Conservation (phyloP, 495 filamentous ascomycete genomes). For the Daldinia concentrica region DNA sequence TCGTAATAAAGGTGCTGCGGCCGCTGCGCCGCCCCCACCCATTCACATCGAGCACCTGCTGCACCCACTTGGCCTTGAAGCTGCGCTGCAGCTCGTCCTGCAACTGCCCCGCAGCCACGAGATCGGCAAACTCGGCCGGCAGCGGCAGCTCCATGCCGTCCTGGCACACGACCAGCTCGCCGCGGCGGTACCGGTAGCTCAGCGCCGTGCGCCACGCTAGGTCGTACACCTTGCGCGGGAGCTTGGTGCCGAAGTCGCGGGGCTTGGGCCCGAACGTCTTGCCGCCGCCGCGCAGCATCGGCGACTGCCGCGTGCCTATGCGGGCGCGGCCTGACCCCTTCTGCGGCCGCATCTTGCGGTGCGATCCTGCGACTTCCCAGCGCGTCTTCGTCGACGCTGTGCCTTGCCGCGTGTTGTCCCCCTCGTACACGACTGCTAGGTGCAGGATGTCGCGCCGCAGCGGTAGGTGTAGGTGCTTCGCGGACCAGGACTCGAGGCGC, state of each 20-base stretch:
- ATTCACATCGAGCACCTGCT: slow-evolving; percentile 72
- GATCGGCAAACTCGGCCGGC: slow-evolving; percentile 50
- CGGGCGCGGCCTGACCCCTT: slow-evolving; percentile 87
- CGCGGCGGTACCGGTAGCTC: slow-evolving; percentile 85
- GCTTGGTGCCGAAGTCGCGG: slow-evolving; percentile 82
- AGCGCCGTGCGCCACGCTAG: slow-evolving; percentile 94
- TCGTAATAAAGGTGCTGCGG: slow-evolving; percentile 82
- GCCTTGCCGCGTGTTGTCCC: slow-evolving; percentile 85
- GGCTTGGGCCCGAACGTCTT: slow-evolving; percentile 87
- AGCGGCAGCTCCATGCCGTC: slow-evolving; percentile 70
- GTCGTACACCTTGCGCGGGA: slow-evolving; percentile 93
- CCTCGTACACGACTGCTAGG: slow-evolving; percentile 91
- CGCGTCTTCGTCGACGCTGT: slow-evolving; percentile 88
- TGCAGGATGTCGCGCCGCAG: slow-evolving; percentile 93
- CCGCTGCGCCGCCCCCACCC: slow-evolving; percentile 75
- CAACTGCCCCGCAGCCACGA: slow-evolving; percentile 43
- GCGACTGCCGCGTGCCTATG: slow-evolving; percentile 80
- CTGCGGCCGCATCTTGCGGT: slow-evolving; percentile 79
- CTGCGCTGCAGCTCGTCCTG: slow-evolving; percentile 51
- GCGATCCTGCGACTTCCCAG: slow-evolving; percentile 81
- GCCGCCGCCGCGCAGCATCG: slow-evolving; percentile 85
- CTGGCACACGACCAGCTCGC: slow-evolving; percentile 85
- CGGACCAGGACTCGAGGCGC: slow-evolving; percentile 78
- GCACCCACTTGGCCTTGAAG: slow-evolving; percentile 66
- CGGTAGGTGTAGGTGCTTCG: slow-evolving; percentile 83